Conservation (phyloP, 2,329 filamentous ascomycete species). For the Aspergillus persii region DNA sequence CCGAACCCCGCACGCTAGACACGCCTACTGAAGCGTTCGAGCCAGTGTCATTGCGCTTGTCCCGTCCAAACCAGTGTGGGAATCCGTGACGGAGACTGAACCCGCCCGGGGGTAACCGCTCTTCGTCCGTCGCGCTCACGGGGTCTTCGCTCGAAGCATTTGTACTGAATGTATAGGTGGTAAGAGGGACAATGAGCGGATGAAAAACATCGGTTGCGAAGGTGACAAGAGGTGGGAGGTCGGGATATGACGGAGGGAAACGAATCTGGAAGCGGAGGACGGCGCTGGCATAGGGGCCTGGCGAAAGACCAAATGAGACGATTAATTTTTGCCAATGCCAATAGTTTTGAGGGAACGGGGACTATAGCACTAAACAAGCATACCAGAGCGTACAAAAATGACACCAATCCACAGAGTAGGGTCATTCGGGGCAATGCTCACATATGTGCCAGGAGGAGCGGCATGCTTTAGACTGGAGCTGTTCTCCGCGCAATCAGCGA, state of each 20-base stretch:
- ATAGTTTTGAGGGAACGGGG: not conserved
- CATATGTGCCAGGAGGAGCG: conserved; percentile 82
- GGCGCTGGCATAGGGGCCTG: conserved; percentile 84
- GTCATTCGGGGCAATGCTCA: conserved; percentile 78
- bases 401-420: conserved; percentile 85
- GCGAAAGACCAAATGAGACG: not conserved
- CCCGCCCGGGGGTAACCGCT: conserved; percentile 79
- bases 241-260: conserved; percentile 78
- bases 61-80: conserved; percentile 78
- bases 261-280: conserved; percentile 87
- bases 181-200: conserved; percentile 84
- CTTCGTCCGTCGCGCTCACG: conserved; percentile 78
- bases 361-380: not conserved
- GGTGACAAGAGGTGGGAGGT: conserved; percentile 75
- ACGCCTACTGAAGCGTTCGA: conserved; percentile 41
- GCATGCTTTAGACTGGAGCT: conserved; percentile 79
- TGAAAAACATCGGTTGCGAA: conserved; percentile 95
- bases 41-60: conserved; percentile 42
- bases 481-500: conserved; percentile 15
- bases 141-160: conserved; percentile 72
- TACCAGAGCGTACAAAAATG: conserved; percentile 86
- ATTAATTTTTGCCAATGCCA: conserved; percentile 5
- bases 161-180: conserved; percentile 90
- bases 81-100: conserved; percentile 92
- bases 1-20: conserved; percentile 41